Evolutionary conservation across 2,329 filamentous ascomycete species (phyloP).

Genomic region (Pseudophaeomoniella oleicola): DNA sequence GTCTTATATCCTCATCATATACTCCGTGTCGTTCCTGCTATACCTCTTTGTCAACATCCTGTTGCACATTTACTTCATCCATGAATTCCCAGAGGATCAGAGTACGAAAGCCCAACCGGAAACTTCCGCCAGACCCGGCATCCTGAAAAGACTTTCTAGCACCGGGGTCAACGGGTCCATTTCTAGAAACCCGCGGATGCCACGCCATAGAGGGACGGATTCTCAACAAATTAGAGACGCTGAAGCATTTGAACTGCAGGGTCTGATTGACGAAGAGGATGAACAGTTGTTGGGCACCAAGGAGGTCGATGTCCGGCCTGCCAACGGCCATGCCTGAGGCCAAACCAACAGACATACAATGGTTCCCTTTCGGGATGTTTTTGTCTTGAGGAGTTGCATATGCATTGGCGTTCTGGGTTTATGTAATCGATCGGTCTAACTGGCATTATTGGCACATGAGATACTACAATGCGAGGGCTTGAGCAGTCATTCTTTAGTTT

Average conservation of each 20-base stretch:
- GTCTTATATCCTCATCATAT: slow-evolving; percentile 82
- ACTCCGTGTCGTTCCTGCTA: slow-evolving; percentile 74
- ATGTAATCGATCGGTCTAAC: too few species aligned
- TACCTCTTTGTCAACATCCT: slow-evolving; percentile 88
- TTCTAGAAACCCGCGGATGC: slow-evolving; percentile 7
- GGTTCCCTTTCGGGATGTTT: too few species aligned
- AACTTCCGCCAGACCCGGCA: not conserved
- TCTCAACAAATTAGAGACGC: slow-evolving; percentile 54
- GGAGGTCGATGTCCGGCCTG: not conserved
- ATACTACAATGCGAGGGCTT: too few species aligned
- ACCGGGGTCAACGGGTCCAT: slow-evolving; percentile 6
- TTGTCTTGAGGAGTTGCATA: too few species aligned
- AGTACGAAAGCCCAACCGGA: not conserved
- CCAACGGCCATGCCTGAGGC: not conserved
- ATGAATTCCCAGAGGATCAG: slow-evolving; percentile 30
- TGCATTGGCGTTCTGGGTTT: too few species aligned
- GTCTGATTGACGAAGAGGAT: slow-evolving; percentile 75
- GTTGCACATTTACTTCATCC: slow-evolving; percentile 64
- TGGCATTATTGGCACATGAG: too few species aligned
- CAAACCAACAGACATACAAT: too few species aligned
- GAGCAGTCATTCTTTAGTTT: too few species aligned
- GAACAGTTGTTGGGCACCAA: slow-evolving; percentile 14
- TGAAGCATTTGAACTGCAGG: slow-evolving; percentile 87
- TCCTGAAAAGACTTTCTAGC: slow-evolving; percentile 3
- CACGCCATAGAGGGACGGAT: slow-evolving; percentile 9